Evolutionary conservation across 345 rosid genomes (phyloP), one percentile per base, ranked within the genome.

Genomic region (Ceriops tagal): DNA sequence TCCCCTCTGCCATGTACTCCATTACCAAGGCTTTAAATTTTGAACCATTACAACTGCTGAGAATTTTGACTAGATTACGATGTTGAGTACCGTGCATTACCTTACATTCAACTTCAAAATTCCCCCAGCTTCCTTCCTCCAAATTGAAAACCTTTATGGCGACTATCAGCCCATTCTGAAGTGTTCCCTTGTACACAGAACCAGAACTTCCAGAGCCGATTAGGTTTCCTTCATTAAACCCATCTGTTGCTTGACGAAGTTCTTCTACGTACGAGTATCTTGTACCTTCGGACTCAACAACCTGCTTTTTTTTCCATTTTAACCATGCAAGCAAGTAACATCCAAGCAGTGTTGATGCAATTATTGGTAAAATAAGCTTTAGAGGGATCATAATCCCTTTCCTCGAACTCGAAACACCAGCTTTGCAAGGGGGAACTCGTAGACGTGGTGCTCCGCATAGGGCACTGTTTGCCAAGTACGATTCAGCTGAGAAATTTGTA

Each of bases 1-100:
- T 66, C 49, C 70, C 70, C 53, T 53, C 32, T 27, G 34, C 39
- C 74, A 71, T 71, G 73, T 62, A 71, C 31, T 62, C 74, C 8
- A 53, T 34, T 4, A 62, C 28, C 19, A 62, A 22, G 4, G 74
- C 74, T 56, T 62, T 63, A 37, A 62, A 62, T 8, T 71, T 59
- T 34, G 13, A 6, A 9, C 39, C 53, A 11, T 30, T 13, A 52
- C 61, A 70, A 18, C 61, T 35, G 9, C 26, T 49, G 24, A 70
- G 32, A 4, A 70, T 39, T 37, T 51, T 62, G 26, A 70, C 59
- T 18, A 62, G 73, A 43, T 70, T 70, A 34, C 68, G 22, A 34
- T 62, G 67, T 0, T 26, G 51, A n/a, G 34, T 34, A 20, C 20
- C 53, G 51, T 34, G 30, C 62, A 71, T 28, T 1, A 63, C 53